These are phyloP conservation scores for Silene conica DNA, from an alignment of 148 eudicot species.

Conservation along the genomic window DNA sequence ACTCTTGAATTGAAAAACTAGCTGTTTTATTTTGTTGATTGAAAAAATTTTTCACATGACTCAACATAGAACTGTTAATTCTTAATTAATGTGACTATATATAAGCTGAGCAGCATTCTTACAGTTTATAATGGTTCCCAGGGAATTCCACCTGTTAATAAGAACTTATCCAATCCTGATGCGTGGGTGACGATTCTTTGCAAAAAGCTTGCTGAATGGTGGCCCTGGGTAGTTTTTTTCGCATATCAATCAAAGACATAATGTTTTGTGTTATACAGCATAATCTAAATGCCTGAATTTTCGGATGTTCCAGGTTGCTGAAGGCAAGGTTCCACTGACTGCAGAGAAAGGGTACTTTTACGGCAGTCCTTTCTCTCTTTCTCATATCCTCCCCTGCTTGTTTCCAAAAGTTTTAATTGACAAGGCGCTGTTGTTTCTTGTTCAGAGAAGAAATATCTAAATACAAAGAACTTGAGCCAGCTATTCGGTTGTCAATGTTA, in stretches of 20 bases:
- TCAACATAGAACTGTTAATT: neutral
- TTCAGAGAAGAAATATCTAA: constrained; percentile 68
- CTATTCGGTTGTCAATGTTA: constrained; percentile 56
- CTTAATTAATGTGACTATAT: neutral
- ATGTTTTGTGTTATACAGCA: neutral
- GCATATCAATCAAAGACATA: neutral
- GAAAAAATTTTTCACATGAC: neutral
- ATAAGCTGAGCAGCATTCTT: constrained; percentile 3
- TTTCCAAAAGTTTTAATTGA: constrained; percentile 6
- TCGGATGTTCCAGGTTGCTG: constrained; percentile 60
- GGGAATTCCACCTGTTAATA: constrained; percentile 68
- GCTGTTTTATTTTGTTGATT: neutral
- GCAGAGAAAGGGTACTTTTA: constrained; percentile 66
- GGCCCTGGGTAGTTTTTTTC: constrained; percentile 76
- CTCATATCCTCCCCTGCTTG: neutral
- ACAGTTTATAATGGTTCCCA: constrained; percentile 28
- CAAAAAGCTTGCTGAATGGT: constrained; percentile 74
- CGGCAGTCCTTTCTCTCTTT: neutral
- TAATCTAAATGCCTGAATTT: constrained; percentile 5
- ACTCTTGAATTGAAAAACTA: neutral
- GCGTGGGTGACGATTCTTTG: constrained; percentile 72
- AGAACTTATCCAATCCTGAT: constrained; percentile 45
- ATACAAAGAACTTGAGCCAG: constrained; percentile 81
- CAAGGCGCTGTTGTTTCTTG: constrained; percentile 14
- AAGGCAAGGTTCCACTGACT: constrained; percentile 67